Evolutionary conservation across 176 grass and related monocot species (phyloP).

Genomic region (Triticum aestivum): DNA sequence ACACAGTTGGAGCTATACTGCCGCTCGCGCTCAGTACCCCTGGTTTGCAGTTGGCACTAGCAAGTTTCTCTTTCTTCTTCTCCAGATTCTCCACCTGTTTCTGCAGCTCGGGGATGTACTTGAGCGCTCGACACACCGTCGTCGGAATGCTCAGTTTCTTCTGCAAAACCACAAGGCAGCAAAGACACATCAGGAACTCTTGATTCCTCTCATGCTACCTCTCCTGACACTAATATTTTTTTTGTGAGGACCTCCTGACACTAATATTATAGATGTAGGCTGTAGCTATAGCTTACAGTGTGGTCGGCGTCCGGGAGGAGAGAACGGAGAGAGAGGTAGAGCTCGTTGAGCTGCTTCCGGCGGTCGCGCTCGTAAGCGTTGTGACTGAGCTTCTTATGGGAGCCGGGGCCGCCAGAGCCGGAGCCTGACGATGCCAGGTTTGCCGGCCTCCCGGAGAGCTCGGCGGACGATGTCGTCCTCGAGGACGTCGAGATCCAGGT

Average conservation of each 20-base stretch:
- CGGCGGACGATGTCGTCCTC: conserved; percentile 34
- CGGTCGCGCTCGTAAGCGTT: conserved; percentile 94
- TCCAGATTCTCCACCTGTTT: conserved; percentile 54
- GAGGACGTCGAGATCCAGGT: neutral
- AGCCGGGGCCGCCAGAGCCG: conserved; percentile 25
- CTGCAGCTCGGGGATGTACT: conserved; percentile 85
- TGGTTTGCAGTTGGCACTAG: conserved; percentile 31
- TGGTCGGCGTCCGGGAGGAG: conserved; percentile 69
- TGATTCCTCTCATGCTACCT: neutral
- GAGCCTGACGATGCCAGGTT: conserved; percentile 31
- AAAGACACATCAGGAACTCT: neutral
- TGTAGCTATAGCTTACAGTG: conserved; percentile 33
- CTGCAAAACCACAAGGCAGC: conserved; percentile 21
- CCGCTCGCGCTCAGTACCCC: neutral
- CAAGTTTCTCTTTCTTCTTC: conserved; percentile 57
- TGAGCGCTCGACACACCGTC: conserved; percentile 66
- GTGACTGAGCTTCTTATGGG: conserved; percentile 66
- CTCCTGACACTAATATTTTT: neutral
- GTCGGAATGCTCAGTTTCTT: conserved; percentile 86
- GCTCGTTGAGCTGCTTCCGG: conserved; percentile 81
- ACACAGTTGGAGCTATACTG: conserved; percentile 38
- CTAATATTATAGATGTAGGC: neutral
- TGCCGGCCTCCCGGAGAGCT: conserved; percentile 23
- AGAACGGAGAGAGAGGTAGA: conserved; percentile 70
- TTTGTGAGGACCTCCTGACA: no score